A percentile compares a stretch with the other conserved stretches of the same genome.
phyloP scores from a whole-genome alignment of 73 alveolate genomes.

The Blepharisma stoltei region DNA sequence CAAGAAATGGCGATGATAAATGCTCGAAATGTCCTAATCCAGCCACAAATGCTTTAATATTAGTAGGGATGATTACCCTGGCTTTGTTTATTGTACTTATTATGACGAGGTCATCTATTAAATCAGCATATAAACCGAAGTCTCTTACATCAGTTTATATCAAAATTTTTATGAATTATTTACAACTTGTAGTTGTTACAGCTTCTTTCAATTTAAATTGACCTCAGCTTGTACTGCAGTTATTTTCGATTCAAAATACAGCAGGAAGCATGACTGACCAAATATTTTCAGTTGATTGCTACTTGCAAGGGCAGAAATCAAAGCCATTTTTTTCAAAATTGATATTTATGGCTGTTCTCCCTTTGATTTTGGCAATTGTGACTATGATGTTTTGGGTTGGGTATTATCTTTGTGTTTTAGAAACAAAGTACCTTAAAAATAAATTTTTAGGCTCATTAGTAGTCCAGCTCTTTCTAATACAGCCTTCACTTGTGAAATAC shows the following conservation, averaged over 20 bases:
- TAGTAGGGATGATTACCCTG: background rate
- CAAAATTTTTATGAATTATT: slow-evolving; percentile 48
- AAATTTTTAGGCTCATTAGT: background rate
- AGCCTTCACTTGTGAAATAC: background rate
- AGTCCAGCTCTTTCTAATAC: slow-evolving; percentile 15
- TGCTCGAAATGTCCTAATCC: slow-evolving; percentile 53
- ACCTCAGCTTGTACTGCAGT: slow-evolving; percentile 35
- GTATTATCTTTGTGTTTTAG: background rate
- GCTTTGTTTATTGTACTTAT: slow-evolving; percentile 21
- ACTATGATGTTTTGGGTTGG: slow-evolving; percentile 2
- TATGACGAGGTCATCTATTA: slow-evolving; percentile 36
- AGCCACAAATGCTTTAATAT: slow-evolving; percentile 22
- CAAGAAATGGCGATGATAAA: slow-evolving; percentile 13
- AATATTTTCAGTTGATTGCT: slow-evolving; percentile 44
- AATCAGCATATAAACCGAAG: slow-evolving; percentile 44
- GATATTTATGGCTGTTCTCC: background rate
- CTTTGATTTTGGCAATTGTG: background rate
- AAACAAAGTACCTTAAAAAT: background rate
- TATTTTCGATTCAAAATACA: slow-evolving; percentile 38
- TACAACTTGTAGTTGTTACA: slow-evolving; percentile 39
- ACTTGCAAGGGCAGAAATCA: slow-evolving; percentile 17
- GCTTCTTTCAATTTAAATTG: slow-evolving; percentile 45
- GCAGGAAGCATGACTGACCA: slow-evolving; percentile 36
- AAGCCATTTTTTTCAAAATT: background rate
- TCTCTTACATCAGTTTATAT: slow-evolving; percentile 34